Evolutionary conservation across 1,284 basidiomycete species (phyloP).

Genomic region (Hymenochaete sp.): DNA sequence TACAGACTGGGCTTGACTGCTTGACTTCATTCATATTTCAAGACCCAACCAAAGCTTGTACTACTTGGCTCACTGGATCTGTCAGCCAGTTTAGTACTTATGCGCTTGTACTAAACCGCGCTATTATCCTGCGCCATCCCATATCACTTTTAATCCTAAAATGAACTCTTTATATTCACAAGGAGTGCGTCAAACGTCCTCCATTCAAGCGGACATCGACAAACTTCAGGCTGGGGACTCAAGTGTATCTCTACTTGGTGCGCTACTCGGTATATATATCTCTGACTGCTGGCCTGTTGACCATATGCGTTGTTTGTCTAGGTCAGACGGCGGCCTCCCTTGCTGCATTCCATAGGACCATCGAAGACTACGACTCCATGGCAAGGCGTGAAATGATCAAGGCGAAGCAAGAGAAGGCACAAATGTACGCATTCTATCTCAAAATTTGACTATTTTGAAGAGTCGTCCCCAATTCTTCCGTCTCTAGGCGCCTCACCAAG

Average conservation of each 20-base stretch:
- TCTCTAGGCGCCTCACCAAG: constrained; percentile 82
- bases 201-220: constrained; percentile 80
- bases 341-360: constrained; percentile 83
- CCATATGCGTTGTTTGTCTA: too few relatives aligned
- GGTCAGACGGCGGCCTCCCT: constrained; percentile 93
- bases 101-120: too few relatives aligned
- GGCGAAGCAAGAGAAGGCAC: constrained; percentile 89
- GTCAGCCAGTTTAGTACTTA: too few relatives aligned
- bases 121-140: too few relatives aligned
- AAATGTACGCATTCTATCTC: constrained; percentile 51
- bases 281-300: neutral
- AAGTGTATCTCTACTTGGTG: constrained; percentile 77
- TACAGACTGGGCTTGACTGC: too few relatives aligned
- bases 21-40: too few relatives aligned
- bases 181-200: constrained; percentile 84
- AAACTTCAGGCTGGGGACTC: constrained; percentile 71
- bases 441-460: neutral
- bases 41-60: too few relatives aligned
- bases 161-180: constrained; percentile 96
- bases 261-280: constrained; percentile 22
- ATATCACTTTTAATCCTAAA: neutral
- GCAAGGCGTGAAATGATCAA: constrained; percentile 90
- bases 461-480: too few relatives aligned
- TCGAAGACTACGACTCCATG: constrained; percentile 96
- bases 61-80: too few relatives aligned